Conservation (phyloP, 2,329 filamentous ascomycete genomes). For the Intubia oerlemansii region DNA sequence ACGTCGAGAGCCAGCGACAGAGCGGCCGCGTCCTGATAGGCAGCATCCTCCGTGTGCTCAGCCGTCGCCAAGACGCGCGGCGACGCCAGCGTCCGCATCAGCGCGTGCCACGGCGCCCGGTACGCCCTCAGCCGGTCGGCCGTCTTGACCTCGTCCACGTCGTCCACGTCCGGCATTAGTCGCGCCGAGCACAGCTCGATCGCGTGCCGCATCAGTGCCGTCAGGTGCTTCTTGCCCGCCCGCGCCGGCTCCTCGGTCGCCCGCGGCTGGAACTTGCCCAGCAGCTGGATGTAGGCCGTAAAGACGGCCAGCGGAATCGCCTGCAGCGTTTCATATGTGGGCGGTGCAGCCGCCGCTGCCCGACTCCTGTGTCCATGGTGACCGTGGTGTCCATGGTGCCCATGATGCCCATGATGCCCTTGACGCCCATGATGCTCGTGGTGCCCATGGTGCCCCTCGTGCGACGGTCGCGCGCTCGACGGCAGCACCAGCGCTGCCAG, state of each 20-base stretch:
- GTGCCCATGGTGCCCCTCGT: too few species aligned
- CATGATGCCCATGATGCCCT: too few species aligned
- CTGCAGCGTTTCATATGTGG: conserved; percentile 1
- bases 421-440: too few species aligned
- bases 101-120: conserved; percentile 20
- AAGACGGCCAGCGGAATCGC: conserved; percentile 18
- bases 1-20: conserved; percentile 14
- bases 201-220: conserved; percentile 13
- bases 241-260: conserved; percentile 8
- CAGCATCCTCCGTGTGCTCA: conserved; percentile 3
- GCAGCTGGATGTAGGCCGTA: conserved; percentile 26
- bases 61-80: conserved; percentile 13
- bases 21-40: conserved; percentile 11
- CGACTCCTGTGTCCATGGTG: not conserved
- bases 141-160: too few species aligned
- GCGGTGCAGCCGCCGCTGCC: too few species aligned
- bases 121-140: too few species aligned
- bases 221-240: conserved; percentile 6
- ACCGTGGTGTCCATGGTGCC: not conserved
- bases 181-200: conserved; percentile 14
- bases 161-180: conserved; percentile 9
- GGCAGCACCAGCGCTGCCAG: conserved; percentile 4
- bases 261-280: conserved; percentile 21
- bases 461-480: conserved; percentile 1
- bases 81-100: conserved; percentile 18